A percentile compares a stretch with the other conserved stretches of the same genome.
Evolutionary conservation across 805 yeast species (phyloP).

Genomic region (Myxozyma monticola): DNA sequence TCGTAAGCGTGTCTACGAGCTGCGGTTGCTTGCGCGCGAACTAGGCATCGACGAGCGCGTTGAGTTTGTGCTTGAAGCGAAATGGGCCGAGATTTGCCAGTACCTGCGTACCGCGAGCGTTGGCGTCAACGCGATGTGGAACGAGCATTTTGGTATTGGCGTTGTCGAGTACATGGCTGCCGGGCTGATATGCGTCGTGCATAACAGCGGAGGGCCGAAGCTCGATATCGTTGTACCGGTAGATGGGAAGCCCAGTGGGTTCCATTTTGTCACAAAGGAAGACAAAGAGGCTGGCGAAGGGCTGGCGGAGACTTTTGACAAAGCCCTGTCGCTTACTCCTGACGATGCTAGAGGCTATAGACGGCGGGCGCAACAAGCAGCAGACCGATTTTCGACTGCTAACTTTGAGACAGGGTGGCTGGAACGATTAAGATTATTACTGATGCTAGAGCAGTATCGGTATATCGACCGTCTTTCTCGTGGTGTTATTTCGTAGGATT

Average conservation of each 20-base stretch:
- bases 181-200: conserved; percentile 85
- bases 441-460: conserved; percentile 24
- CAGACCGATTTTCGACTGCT: conserved; percentile 61
- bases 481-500: no score
- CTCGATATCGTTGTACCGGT: conserved; percentile 71
- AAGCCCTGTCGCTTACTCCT: conserved; percentile 45
- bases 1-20: conserved; percentile 52
- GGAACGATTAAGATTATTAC: conserved; percentile 20
- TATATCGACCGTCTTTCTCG: conserved; percentile 20
- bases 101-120: conserved; percentile 58
- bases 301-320: conserved; percentile 51
- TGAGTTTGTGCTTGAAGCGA: conserved; percentile 69
- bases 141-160: conserved; percentile 97
- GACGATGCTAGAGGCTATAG: conserved; percentile 47
- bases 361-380: conserved; percentile 42
- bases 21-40: conserved; percentile 49
- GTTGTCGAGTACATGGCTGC: conserved; percentile 89
- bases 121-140: conserved; percentile 98
- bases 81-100: conserved; percentile 60
- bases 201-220: conserved; percentile 94
- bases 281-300: conserved; percentile 45
- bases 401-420: conserved; percentile 59
- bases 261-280: conserved; percentile 69
- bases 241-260: conserved; percentile 63
- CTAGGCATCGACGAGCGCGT: conserved; percentile 47